Base-by-base conservation (phyloP, 2,329 filamentous ascomycete genomes). In the Sporothrix inflata region DNA sequence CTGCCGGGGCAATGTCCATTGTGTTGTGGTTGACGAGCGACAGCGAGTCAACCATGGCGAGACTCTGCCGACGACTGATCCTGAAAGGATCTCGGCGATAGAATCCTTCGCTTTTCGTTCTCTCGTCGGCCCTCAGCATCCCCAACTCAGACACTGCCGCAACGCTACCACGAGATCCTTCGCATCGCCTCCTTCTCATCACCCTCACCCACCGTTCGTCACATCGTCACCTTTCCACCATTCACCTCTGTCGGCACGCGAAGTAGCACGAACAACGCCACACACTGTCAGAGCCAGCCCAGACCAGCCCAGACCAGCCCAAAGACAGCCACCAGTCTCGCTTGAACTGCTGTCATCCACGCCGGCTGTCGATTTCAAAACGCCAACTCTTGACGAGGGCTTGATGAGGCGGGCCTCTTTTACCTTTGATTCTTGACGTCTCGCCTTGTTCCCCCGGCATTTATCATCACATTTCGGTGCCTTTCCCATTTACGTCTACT, bases 1-100 rank as follows among this genome's bases (percentile, higher is more conserved):
- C 82, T 91, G 38, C 87, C 89, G 12, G 90, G 90, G 71, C 86
- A 86, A 77, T 92, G 88, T 75, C 84, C 85, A 34, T 80, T 89
- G 42, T 90, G 88, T 70, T 69, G 60, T 40, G 30, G 16, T 34
- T 16, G 57, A 19, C n/a, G 38, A 34, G 53, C 38, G 60, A 8
- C 30, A 24, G 34, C n/a, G n/a, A 14, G 60, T 42, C n/a, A n/a
- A n/a, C n/a, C n/a, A n/a, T n/a, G n/a, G n/a, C n/a, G n/a, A n/a
- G n/a, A n/a, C n/a, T n/a, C n/a, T n/a, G n/a, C n/a, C n/a, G n/a
- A n/a, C n/a, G n/a, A n/a, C n/a, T 30, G 16, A 8, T 51, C 30
- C 30, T 34, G 30, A 34, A 34, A 34, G 47, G 7, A n/a, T 51
- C 47, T 51, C 19, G 4, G 19, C 47, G 47, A 51, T 14, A 2